These are phyloP conservation scores for Ambrosiella xylebori DNA, from an alignment of 2,329 filamentous ascomycete genomes.

Conservation along the genomic window DNA sequence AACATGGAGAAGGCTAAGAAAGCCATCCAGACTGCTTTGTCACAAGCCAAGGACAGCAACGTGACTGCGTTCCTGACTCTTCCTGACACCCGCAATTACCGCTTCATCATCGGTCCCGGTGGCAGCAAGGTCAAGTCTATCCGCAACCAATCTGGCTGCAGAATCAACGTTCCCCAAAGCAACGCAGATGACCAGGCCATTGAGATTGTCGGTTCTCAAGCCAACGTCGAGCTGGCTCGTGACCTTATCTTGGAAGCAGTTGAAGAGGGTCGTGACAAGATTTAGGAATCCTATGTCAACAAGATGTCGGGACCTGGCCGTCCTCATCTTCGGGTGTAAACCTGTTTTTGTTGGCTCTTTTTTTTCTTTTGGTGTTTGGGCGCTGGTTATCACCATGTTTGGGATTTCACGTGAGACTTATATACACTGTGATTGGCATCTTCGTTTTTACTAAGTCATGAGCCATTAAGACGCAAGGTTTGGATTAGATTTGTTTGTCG, in stretches of 20 bases:
- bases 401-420: neutral
- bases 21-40: constrained; percentile 53
- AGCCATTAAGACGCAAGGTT: neutral
- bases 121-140: constrained; percentile 88
- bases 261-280: constrained; percentile 33
- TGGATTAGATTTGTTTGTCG: neutral
- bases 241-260: constrained; percentile 79
- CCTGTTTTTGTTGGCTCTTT: neutral
- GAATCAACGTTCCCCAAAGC: constrained; percentile 80
- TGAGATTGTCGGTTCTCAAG: constrained; percentile 64
- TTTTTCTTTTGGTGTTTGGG: neutral
- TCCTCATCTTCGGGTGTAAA: neutral
- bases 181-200: constrained; percentile 66
- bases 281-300: neutral
- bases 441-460: neutral
- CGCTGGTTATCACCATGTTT: neutral
- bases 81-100: constrained; percentile 75
- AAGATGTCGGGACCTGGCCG: neutral
- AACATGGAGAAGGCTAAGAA: constrained; percentile 68
- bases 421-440: neutral
- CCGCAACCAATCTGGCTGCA: constrained; percentile 79
- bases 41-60: constrained; percentile 50
- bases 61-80: constrained; percentile 77
- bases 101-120: constrained; percentile 74
- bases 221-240: constrained; percentile 72